These are phyloP conservation scores for Nevesoporus exiguus DNA, from an alignment of 768 basidiomycete genomes.

Conservation along the genomic window DNA sequence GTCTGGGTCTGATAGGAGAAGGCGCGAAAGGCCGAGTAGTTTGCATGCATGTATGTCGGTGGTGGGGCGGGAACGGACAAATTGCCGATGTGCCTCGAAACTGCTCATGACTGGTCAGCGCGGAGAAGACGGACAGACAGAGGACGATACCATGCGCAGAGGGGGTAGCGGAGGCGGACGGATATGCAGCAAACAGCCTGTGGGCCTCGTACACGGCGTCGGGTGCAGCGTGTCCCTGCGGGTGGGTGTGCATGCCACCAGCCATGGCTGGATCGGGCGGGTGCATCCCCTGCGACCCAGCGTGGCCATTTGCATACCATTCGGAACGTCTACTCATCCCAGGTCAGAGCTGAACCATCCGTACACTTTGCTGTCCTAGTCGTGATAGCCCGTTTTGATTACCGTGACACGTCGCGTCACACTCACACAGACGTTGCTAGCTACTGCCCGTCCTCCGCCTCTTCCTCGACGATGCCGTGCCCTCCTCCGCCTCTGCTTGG, in stretches of 20 bases:
- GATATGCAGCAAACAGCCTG: conserved; percentile 61
- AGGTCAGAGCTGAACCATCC: not conserved
- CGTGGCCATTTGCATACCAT: conserved; percentile 24
- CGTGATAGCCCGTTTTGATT: not conserved
- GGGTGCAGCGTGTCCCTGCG: conserved; percentile 23
- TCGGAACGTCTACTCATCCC: conserved; percentile 26
- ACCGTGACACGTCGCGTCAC: conserved; percentile 19
- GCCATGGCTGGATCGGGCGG: conserved; percentile 9
- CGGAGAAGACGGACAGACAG: not conserved
- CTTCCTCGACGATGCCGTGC: conserved; percentile 42
- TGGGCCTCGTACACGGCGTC: conserved; percentile 69
- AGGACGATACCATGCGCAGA: conserved; percentile 59
- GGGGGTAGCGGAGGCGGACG: conserved; percentile 75
- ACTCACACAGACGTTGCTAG: conserved; percentile 7
- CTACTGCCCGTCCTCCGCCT: conserved; percentile 40
- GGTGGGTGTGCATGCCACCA: not conserved
- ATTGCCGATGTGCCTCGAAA: conserved; percentile 60
- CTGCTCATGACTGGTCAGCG: conserved; percentile 38
- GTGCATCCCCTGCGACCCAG: conserved; percentile 11
- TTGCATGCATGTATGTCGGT: conserved; percentile 61
- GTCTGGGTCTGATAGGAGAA: conserved; percentile 26
- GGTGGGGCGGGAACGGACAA: conserved; percentile 57
- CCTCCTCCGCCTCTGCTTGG: conserved; percentile 58
- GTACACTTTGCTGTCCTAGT: not conserved
- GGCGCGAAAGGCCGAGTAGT: conserved; percentile 23